Evolutionary conservation across 2,329 filamentous ascomycete species (phyloP), one percentile per base, ranked within the genome.

Genomic region (Aspergillus sp.): DNA sequence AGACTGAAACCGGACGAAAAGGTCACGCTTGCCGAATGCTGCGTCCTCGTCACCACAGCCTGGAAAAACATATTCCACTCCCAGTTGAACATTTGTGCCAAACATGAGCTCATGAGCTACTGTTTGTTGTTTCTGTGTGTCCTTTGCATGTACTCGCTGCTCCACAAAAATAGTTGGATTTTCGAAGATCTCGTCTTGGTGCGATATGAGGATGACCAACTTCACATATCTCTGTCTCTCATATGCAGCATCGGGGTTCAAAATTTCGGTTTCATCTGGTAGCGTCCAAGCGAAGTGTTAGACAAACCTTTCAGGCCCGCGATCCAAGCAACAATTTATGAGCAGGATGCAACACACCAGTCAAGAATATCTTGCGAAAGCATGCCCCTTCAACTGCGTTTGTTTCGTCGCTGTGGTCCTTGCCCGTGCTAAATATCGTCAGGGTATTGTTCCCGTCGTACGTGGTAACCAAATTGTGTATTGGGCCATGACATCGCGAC

Each of bases 281-380:
- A 31, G 17, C 3, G 38, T 43, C 2, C 5, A 19, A 9, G 17
- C 17, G 43, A n/a, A 22, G 1, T 17, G 6, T 28, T 19, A 22
- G 9, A 4, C 7, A 7, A 51, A 25, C 2, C 4, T 28, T 28
- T 7, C 25, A 28, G 25, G 2, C 6, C 25, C 1, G 6, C 25
- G 25, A 7, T 28, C 4, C 25, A 28, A 46, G 17, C 49, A 51
- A 7, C 4, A 7, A 11, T 15, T 3, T 6, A n/a, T 11, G 28
- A 13, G 2, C 11, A 38, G 28, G 34, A 19, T 1, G 25, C 25
- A n/a, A 22, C 23, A 17, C 54, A 56, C 54, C 45, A 3, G 54
- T 48, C n/a, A 56, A 11, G 22, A 56, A 56, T 11, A 56, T 48
- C 54, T 56, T 56, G 28, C 45, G 54, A 48, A 56, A 56, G 43